Evolutionary conservation across 2,329 filamentous ascomycete genomes (phyloP), one percentile per base, ranked within the genome.

Genomic region (Botrytis squamosa): DNA sequence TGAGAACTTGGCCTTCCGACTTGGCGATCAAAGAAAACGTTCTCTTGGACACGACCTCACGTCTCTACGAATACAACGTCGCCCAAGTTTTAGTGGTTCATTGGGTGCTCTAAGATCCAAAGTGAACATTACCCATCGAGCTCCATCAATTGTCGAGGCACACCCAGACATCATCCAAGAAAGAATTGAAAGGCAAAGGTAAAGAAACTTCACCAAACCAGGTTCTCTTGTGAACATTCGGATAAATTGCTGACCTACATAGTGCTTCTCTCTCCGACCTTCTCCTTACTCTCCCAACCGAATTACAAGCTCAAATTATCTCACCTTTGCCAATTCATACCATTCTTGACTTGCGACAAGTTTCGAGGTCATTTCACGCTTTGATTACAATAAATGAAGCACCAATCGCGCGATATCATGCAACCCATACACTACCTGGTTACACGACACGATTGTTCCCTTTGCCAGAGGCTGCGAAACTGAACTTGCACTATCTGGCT

Each of bases 251-350:
- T 70, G 29, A 70, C 42, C 18, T 20, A 22, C 29, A 14, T 71
- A 79, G 77, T 73, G 74, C 85, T 7, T 84, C 86, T 2, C 85
- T 90, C 62, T 86, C 88, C 74, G 84, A 88, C 69, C 83, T 89
- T n/a, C 90, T 91, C 75, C 82, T 87, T 36, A 83, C 82, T 44
- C 82, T 91, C 9, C 89, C 89, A 3, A 88, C 85, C 74, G 89
- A 91, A 80, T 81, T 91, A 64, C 89, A 91, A 80, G 85, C 90
- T 38, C 88, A 91, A 77, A 87, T 91, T 75, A 86, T 91, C 68
- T 85, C 88, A 4, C 85, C 86, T 1, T 83, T 91, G 42, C 88
- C 89, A 0, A 84, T 91, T 55, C 87, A 87, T 46, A 88, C 90
- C 74, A 83, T 91, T 25, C 83, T 91, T 46, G 89, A 85, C 75